These are phyloP conservation scores for Corylus americana DNA, from an alignment of 306 rosid genomes.

Conservation along the genomic window DNA sequence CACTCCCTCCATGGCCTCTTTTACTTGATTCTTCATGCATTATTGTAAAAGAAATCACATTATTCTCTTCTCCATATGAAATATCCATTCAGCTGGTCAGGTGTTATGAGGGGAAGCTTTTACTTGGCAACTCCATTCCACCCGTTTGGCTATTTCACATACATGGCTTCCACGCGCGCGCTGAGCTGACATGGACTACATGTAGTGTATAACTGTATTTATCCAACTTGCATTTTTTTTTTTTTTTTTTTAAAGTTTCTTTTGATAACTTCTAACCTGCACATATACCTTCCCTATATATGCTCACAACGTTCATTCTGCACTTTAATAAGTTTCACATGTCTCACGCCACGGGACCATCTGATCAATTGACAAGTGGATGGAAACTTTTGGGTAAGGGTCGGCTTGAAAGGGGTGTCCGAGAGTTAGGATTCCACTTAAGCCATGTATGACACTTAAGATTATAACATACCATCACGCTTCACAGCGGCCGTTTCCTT, in stretches of 20 bases:
- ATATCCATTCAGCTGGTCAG: conserved; percentile 34
- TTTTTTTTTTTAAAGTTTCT: no score
- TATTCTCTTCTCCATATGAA: conserved; percentile 39
- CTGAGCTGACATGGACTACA: conserved; percentile 18
- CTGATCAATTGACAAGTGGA: no score
- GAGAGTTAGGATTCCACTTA: no score
- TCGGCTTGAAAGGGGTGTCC: no score
- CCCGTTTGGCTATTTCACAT: background rate
- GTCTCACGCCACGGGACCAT: no score
- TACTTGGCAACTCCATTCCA: conserved; percentile 35
- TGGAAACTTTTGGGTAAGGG: no score
- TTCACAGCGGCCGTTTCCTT: no score
- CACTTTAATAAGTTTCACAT: no score
- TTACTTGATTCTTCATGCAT: conserved; percentile 78
- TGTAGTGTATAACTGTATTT: background rate
- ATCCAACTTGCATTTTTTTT: conserved; percentile 12
- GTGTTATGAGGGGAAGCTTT: conserved; percentile 70
- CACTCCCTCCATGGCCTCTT: conserved; percentile 46
- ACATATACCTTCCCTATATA: background rate
- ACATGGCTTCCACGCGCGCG: conserved; percentile 31
- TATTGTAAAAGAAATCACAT: conserved; percentile 60
- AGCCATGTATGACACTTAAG: no score
- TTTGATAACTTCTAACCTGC: no score
- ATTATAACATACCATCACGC: no score
- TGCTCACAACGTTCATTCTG: background rate